Base-by-base conservation (phyloP, 441 rosid species). In the Macaranga tanarius region DNA sequence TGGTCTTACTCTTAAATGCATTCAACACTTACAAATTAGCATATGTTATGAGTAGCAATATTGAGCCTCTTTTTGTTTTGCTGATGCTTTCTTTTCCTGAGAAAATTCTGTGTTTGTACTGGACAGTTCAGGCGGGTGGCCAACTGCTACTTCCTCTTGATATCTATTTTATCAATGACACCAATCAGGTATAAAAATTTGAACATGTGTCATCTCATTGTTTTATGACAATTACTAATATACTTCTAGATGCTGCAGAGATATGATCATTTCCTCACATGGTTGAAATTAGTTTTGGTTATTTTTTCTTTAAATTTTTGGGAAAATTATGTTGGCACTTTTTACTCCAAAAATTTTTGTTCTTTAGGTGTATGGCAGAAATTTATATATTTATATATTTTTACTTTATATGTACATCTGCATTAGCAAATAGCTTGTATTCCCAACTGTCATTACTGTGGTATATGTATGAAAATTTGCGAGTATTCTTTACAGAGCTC, bases 91-190 rank as follows among this genome's bases (percentile, higher is more conserved):
- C 57, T 73, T 72, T 73, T 77, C 75, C 84, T 85, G 83, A 82
- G 69, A 84, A 77, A 63, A 60, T 57, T 62, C 42, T 74, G 28
- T 83, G 16, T 78, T 79, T 79, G 42, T 66, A 69, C 76, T 89
- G 87, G 63, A 83, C 98, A 96, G 99, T 96, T 93, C 85, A 92
- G 99, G 86, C 97, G 99, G 86, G 97, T 96, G 72, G 99, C 98
- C 40, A 96, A 93, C 75, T 82, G 89, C 62, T 96, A 93, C 89
- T 96, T 93, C 81, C 95, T 96, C 77, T 85, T 89, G 84, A 90
- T 93, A 73, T 89, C 99, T 50, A 90, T 90, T 81, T 83, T 96
- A 75, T 96, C 99, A 16, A 86, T 91, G 81, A 93, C 97, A 44
- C 97, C 98, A 48, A 92, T 93, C 80, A 96, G 98, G 99, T 96